Percentiles rank a stretch among this genome's conserved stretches.
Conservation (phyloP, 2,329 filamentous ascomycete genomes). For the Arthrobotrys conoides region DNA sequence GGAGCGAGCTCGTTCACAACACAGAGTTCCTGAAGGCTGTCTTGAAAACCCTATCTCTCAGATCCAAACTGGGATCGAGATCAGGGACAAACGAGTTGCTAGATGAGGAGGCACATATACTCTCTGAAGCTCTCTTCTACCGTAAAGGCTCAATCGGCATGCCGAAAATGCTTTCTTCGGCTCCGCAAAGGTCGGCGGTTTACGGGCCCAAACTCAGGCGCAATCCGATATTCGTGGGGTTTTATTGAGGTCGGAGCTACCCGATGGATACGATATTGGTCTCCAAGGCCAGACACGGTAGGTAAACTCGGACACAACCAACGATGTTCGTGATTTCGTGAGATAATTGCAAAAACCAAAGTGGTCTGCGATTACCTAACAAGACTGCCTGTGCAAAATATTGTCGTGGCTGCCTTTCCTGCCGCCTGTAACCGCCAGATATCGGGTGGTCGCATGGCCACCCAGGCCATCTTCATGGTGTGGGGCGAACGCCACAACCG, state of each 20-base stretch:
- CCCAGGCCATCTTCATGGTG: neutral
- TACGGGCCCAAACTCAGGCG: neutral
- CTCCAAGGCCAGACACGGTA: no score
- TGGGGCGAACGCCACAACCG: conserved; percentile 42
- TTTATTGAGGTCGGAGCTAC: conserved; percentile 13
- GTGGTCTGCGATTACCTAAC: conserved; percentile 23
- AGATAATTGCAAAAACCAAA: conserved; percentile 4
- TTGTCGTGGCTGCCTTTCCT: conserved; percentile 26
- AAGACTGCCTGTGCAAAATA: neutral
- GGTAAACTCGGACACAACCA: neutral
- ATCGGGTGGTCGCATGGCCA: conserved; percentile 32
- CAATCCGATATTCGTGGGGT: neutral
- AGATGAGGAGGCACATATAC: neutral
- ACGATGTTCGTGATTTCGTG: neutral
- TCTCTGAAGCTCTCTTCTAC: conserved; percentile 1
- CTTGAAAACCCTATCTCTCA: conserved; percentile 1
- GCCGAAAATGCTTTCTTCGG: conserved; percentile 3
- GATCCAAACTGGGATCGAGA: neutral
- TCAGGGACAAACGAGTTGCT: conserved; percentile 9
- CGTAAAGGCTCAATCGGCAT: conserved; percentile 5
- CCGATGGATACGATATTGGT: neutral
- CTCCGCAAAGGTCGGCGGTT: neutral
- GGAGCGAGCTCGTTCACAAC: neutral
- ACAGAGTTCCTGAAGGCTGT: neutral
- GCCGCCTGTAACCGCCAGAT: conserved; percentile 37